A percentile compares a stretch with the other conserved stretches of the same genome.
These are phyloP conservation scores for Phaeosphaeriaceae sp. DNA, from an alignment of 2,329 filamentous ascomycete genomes.

Conservation along the genomic window DNA sequence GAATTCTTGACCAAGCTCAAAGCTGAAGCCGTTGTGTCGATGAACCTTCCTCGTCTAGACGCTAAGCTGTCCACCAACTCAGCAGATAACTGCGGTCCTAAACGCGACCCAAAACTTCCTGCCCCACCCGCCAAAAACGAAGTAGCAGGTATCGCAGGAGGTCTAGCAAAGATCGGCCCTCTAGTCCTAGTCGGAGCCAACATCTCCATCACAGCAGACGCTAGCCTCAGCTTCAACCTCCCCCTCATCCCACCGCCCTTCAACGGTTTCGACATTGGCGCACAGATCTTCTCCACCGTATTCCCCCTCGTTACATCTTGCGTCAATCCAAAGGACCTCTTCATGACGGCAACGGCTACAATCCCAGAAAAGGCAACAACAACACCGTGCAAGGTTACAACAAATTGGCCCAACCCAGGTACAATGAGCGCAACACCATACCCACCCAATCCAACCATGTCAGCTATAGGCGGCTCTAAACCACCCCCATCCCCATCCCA, in stretches of 20 bases:
- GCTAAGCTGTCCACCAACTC: conserved; percentile 32
- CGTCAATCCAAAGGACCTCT: conserved; percentile 12
- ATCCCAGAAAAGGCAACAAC: conserved; percentile 4
- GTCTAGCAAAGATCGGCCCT: conserved; percentile 11
- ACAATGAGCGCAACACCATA: too few species aligned
- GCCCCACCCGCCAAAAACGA: conserved; percentile 8
- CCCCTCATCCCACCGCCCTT: conserved; percentile 27
- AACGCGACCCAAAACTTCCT: conserved; percentile 1
- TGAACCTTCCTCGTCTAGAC: conserved; percentile 43
- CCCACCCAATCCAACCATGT: too few species aligned
- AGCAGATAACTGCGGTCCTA: conserved; percentile 25
- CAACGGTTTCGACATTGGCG: conserved; percentile 14
- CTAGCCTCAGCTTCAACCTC: conserved; percentile 25
- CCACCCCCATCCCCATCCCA: too few species aligned
- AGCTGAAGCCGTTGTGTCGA: conserved; percentile 34
- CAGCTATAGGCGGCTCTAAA: too few species aligned
- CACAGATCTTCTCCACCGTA: conserved; percentile 28
- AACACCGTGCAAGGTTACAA: background rate
- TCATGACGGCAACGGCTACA: background rate
- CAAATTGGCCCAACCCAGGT: too few species aligned
- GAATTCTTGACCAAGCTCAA: conserved; percentile 37
- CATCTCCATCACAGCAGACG: conserved; percentile 28
- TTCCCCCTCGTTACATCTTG: conserved; percentile 30
- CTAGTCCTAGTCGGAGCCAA: conserved; percentile 36
- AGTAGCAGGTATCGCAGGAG: background rate